Evolutionary conservation across 2,329 filamentous ascomycete genomes (phyloP), one percentile per base, ranked within the genome.

Genomic region (Aspergillus pseudonomiae): DNA sequence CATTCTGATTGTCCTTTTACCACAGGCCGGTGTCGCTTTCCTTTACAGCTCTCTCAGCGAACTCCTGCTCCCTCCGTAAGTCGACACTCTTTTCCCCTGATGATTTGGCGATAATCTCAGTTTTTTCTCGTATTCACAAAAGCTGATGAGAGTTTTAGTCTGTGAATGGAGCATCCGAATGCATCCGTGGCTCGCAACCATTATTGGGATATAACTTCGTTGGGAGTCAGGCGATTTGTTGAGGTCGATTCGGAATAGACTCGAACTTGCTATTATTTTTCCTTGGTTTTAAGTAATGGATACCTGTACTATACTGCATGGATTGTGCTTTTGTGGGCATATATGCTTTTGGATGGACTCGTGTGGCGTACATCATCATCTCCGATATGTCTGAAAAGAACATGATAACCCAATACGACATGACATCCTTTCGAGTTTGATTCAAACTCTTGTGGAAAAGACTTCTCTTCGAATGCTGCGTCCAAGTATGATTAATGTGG

Each of bases 1-100:
- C 16, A n/a, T 60, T 63, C 74, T 67, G 26, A 62, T 46, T 56
- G 53, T 45, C 36, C 14, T n/a, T 61, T n/a, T 63, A 36, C 21
- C 32, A 26, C 63, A 91, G 88, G 85, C 81, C 69, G 88, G 88
- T 50, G 84, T 91, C 60, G 84, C 88, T 43, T 88, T 91, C 77
- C 83, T 91, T 69, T 83, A 87, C 63, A 91, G 88, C 80, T 85
- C 86, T 60, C 89, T 87, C 82, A 86, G 86, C 77, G 89, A 91
- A 74, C 81, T 86, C 71, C 83, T 91, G 63, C 83, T 91, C 68
- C 89, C 89, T 77, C 86, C 87, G 79, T 81, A 76, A 79, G 79
- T 79, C 62, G 48, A 63, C 24, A 46, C 62, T 28, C 24, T 79
- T 7, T 74, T 78, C n/a, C 4, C 32, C 30, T 36, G 19, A 46